Conservation (phyloP, 2,329 filamentous ascomycete species). For the Geosmithia putterillii region DNA sequence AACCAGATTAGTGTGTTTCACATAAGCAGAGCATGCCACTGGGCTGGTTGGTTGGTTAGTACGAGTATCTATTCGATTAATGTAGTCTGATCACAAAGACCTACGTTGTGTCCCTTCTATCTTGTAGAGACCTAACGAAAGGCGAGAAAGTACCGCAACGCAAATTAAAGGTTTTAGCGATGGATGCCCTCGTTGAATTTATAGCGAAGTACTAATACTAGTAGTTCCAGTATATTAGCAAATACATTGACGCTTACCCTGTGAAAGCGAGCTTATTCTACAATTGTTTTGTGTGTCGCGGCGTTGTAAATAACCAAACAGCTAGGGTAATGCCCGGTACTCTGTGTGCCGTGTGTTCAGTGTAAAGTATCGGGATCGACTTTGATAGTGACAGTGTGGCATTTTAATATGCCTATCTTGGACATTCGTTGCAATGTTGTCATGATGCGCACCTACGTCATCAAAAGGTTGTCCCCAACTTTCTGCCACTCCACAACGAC, state of each 20-base stretch:
- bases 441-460: neutral
- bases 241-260: too few species aligned
- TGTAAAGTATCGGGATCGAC: neutral
- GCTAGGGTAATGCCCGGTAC: too few species aligned
- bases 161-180: too few species aligned
- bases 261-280: too few species aligned
- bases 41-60: neutral
- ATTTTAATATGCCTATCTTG: neutral
- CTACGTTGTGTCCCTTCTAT: neutral
- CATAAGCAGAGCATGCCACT: neutral
- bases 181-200: too few species aligned
- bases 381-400: neutral
- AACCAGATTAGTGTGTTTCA: too few species aligned
- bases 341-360: too few species aligned
- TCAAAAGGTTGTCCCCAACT: neutral
- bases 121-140: neutral
- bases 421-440: neutral
- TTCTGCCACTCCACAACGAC: neutral
- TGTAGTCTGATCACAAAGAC: neutral
- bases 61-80: neutral
- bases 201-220: too few species aligned
- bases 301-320: too few species aligned
- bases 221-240: too few species aligned
- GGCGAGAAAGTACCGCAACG: too few species aligned
- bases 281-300: too few species aligned